These are phyloP conservation scores for Solanum dulcamara DNA, from an alignment of 257 asterid genomes.

Conservation along the genomic window DNA sequence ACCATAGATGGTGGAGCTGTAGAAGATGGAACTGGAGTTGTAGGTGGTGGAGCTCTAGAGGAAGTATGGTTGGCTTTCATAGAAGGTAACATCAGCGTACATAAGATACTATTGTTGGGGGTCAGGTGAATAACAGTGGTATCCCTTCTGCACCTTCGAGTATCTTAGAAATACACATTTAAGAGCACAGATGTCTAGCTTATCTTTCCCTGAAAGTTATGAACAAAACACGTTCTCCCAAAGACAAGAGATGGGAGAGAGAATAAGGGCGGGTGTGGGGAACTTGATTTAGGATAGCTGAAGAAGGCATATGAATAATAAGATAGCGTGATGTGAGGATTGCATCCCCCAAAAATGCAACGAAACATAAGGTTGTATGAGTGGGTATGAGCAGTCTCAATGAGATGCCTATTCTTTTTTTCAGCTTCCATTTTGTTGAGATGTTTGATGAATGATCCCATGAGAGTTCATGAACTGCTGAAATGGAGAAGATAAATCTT, in stretches of 20 bases:
- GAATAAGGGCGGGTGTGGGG: background rate
- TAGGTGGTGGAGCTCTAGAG: background rate
- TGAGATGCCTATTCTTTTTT: no score
- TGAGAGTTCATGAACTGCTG: background rate
- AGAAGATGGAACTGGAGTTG: background rate
- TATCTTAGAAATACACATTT: background rate
- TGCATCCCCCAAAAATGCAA: background rate
- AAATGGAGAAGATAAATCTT: background rate
- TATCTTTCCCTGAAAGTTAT: background rate
- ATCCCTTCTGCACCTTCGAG: background rate
- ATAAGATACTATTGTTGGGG: background rate
- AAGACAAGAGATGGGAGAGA: background rate
- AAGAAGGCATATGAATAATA: background rate
- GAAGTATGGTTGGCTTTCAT: background rate
- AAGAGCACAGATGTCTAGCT: background rate
- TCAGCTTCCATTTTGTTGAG: background rate
- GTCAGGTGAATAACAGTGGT: background rate
- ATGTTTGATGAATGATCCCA: background rate
- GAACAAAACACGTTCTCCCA: background rate
- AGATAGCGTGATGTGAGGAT: background rate
- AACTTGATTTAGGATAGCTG: background rate
- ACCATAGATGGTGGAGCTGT: background rate
- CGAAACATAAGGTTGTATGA: background rate
- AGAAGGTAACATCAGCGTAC: background rate
- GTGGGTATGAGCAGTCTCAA: background rate